phyloP scores from a whole-genome alignment of 257 asterid species.

The Lantana camara region DNA sequence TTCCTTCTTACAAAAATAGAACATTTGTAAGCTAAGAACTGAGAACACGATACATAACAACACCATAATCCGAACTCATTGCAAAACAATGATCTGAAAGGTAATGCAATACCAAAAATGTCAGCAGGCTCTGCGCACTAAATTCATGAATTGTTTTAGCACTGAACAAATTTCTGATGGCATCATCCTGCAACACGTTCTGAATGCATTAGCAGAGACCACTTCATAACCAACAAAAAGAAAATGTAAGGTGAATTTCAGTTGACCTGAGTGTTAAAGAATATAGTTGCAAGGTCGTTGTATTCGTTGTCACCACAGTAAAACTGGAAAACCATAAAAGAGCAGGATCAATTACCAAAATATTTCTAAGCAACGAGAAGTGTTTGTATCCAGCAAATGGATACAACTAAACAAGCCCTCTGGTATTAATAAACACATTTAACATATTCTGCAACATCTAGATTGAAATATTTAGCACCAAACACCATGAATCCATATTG shows the following conservation, averaged over 20 bases:
- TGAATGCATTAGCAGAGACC: slow-evolving; percentile 36
- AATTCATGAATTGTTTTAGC: slow-evolving; percentile 96
- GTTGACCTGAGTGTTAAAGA: slow-evolving; percentile 94
- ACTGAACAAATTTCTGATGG: slow-evolving; percentile 96
- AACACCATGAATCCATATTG: slow-evolving; percentile 1
- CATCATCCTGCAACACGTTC: slow-evolving; percentile 83
- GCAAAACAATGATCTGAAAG: slow-evolving; percentile 24
- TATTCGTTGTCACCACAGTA: slow-evolving; percentile 81
- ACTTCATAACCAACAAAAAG: slow-evolving; percentile 19
- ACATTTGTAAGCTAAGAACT: too few species aligned
- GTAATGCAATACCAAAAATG: slow-evolving; percentile 69
- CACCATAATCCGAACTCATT: too few species aligned
- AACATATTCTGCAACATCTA: slow-evolving; percentile 1
- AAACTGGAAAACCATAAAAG: slow-evolving; percentile 56
- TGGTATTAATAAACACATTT: slow-evolving; percentile 1
- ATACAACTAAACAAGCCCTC: slow-evolving; percentile 9
- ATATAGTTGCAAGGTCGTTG: slow-evolving; percentile 97
- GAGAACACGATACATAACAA: not conserved
- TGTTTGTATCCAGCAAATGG: slow-evolving; percentile 10
- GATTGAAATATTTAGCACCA: slow-evolving; percentile 12
- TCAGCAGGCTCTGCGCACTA: slow-evolving; percentile 87
- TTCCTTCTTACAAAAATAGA: not conserved
- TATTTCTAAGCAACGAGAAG: slow-evolving; percentile 1
- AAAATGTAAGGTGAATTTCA: slow-evolving; percentile 17
- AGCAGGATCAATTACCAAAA: slow-evolving; percentile 22